phyloP scores from a whole-genome alignment of 176 grass and related monocot genomes.

The Eragrostis curvula region DNA sequence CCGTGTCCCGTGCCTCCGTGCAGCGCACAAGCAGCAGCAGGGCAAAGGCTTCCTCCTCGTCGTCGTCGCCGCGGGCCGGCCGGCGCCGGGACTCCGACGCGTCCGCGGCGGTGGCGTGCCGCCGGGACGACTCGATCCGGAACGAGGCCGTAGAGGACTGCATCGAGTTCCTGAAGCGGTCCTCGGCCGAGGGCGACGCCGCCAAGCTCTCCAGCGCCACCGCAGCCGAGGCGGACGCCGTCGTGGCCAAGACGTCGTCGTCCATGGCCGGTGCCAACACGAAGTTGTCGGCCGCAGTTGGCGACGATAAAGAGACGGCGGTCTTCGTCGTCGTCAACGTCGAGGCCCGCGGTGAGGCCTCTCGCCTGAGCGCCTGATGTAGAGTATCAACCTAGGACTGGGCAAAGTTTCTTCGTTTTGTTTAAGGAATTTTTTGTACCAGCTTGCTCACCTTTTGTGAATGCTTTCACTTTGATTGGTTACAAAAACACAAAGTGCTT shows the following conservation, averaged over 20 bases:
- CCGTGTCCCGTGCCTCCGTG: constrained; percentile 44
- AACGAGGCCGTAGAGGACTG: constrained; percentile 76
- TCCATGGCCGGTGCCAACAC: not conserved
- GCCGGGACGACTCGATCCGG: constrained; percentile 53
- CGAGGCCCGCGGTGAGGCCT: not conserved
- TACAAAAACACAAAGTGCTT: not conserved
- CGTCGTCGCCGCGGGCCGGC: constrained; percentile 31
- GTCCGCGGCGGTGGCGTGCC: constrained; percentile 32
- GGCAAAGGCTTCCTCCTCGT: constrained; percentile 35
- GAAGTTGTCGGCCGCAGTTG: not conserved
- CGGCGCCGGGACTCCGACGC: not conserved
- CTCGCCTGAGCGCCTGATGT: not conserved
- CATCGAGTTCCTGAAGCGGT: constrained; percentile 81
- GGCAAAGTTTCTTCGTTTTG: not conserved
- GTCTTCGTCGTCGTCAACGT: not conserved
- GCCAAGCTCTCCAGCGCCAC: constrained; percentile 42
- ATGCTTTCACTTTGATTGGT: constrained; percentile 19
- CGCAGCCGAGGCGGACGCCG: constrained; percentile 18
- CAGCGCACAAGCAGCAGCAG: not conserved
- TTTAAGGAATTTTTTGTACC: not conserved
- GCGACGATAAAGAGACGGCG: not conserved
- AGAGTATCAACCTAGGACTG: constrained; percentile 25
- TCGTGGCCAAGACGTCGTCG: not conserved
- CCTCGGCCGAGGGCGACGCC: constrained; percentile 63
- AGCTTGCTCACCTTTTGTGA: constrained; percentile 9